These are phyloP conservation scores for Tilletia caries DNA, from an alignment of 1,284 basidiomycete species.

Conservation along the genomic window DNA sequence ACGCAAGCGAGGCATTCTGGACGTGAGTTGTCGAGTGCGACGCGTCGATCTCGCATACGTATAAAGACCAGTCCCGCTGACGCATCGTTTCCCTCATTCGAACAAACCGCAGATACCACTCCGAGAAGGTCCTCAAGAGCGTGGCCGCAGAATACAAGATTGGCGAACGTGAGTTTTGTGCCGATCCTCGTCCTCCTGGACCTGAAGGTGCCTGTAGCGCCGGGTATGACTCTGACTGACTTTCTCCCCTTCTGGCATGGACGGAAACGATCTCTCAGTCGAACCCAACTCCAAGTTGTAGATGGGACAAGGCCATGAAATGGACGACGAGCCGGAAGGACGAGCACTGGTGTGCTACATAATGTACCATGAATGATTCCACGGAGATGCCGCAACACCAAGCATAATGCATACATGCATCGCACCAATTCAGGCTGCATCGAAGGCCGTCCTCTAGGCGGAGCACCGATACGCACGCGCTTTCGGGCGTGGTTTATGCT, in stretches of 20 bases:
- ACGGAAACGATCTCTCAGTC: conserved; percentile 17
- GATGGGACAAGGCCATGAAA: neutral
- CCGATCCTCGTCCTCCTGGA: neutral
- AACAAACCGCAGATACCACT: conserved; percentile 34
- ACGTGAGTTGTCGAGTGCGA: neutral
- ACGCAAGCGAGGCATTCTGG: conserved; percentile 49
- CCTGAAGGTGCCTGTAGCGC: too few relatives aligned
- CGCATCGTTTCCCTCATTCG: neutral
- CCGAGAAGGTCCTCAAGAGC: conserved; percentile 48
- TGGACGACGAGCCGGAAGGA: neutral
- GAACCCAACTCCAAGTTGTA: conserved; percentile 44
- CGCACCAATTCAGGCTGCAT: too few relatives aligned
- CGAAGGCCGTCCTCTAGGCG: too few relatives aligned
- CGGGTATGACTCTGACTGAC: neutral
- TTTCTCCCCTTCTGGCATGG: too few relatives aligned
- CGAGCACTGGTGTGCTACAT: too few relatives aligned
- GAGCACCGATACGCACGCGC: too few relatives aligned
- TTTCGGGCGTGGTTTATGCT: too few relatives aligned
- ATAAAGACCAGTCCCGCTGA: neutral
- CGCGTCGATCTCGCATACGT: neutral
- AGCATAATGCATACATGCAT: too few relatives aligned
- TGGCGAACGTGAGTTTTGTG: conserved; percentile 29
- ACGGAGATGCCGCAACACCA: too few relatives aligned
- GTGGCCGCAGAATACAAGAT: conserved; percentile 39
- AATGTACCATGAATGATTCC: neutral